These are phyloP conservation scores for Bipolaris oryzae DNA, from an alignment of 2,329 filamentous ascomycete species.

Conservation along the genomic window DNA sequence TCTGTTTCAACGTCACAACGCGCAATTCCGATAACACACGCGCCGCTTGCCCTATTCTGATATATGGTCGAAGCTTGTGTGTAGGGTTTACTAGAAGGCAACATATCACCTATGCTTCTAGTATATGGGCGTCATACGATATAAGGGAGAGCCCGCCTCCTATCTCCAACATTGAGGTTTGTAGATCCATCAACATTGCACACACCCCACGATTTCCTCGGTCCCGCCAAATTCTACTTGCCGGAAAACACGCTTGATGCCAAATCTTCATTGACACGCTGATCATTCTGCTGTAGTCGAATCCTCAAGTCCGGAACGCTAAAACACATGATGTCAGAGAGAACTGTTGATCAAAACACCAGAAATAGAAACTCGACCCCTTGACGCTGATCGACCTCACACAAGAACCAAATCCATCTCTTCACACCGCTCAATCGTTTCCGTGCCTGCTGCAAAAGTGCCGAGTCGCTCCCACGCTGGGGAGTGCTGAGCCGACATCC, in stretches of 20 bases:
- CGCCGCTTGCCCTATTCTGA: conserved; percentile 55
- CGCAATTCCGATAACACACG: conserved; percentile 59
- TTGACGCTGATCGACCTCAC: conserved; percentile 5
- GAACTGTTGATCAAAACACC: not conserved
- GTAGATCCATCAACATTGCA: too few species aligned
- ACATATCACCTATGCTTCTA: not conserved
- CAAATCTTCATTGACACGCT: not conserved
- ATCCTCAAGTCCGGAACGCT: not conserved
- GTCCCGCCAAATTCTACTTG: not conserved
- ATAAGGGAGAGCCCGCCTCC: not conserved
- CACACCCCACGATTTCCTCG: not conserved
- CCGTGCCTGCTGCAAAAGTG: conserved; percentile 36
- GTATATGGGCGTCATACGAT: not conserved
- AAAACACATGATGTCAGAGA: not conserved
- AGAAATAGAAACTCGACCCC: not conserved
- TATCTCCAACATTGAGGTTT: not conserved
- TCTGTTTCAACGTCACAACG: conserved; percentile 58
- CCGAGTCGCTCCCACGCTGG: conserved; percentile 36
- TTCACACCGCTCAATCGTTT: conserved; percentile 26
- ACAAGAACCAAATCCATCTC: conserved; percentile 30
- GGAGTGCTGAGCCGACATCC: conserved; percentile 16
- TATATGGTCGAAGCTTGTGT: not conserved
- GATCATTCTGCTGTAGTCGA: not conserved
- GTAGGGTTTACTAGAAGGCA: not conserved
- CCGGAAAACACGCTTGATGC: not conserved